Evolutionary conservation across 116 monocot species (phyloP), one percentile per base, ranked within the genome.

Genomic region (Zostera marina): DNA sequence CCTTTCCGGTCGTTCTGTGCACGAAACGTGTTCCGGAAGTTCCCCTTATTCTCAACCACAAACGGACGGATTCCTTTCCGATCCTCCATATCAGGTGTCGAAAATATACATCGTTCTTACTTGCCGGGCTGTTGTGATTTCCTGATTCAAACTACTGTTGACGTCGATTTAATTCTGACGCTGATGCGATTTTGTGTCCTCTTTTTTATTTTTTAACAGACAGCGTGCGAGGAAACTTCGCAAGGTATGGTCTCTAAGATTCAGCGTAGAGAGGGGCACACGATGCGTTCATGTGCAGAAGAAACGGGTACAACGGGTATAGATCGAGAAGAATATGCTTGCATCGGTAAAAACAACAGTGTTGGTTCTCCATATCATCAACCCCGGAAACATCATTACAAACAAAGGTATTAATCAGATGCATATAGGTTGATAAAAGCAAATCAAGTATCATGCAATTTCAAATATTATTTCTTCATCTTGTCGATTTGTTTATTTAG

Each of bases 271-370:
- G 69, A n/a, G 42, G 42, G 9, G 26, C 25, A 41, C 8, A 26
- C 39, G 12, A 9, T 44, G 41, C 51, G 66, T 7, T 41, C 32
- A 13, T 51, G 45, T 62, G 56, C 20, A 13, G 11, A 16, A 1
- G 74, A 71, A 26, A 62, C 24, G 1, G n/a, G 14, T 54, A 53
- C 25, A 9, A 46, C 49, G 17, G 64, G 52, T 25, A 22, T 23
- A 42, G 42, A 42, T 39, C 32, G 19, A 42, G 73, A 67, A 20
- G 41, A 52, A 5, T 23, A 43, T 40, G 13, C 21, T 3, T 73
- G 59, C 56, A 52, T 68, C 8, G 76, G 61, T 42, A 64, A 66
- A 8, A 45, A 76, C 38, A 54, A 39, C 61, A 72, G 67, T 53
- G 41, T 16, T 8, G 56, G 21, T 43, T 67, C 51, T 22, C 52